These are phyloP conservation scores for Aspergillus terreus DNA, from an alignment of 2,329 filamentous ascomycete species.

Conservation along the genomic window DNA sequence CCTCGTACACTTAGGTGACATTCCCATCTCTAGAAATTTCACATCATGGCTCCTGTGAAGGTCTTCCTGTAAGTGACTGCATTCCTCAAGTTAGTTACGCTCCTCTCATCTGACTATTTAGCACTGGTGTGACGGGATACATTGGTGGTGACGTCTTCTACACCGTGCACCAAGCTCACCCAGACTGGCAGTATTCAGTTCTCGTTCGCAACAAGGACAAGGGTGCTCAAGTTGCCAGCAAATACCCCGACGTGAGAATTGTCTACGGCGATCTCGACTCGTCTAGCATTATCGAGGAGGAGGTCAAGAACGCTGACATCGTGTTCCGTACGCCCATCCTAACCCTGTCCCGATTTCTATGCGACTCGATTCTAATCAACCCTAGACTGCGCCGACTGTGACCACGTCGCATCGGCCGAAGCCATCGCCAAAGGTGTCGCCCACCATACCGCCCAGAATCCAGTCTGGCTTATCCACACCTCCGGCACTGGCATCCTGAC, in stretches of 20 bases:
- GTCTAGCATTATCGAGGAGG: slow-evolving; percentile 37
- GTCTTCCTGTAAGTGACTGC: slow-evolving; percentile 28
- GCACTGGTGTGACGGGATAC: slow-evolving; percentile 52
- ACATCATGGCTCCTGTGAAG: slow-evolving; percentile 26
- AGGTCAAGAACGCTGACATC: slow-evolving; percentile 46
- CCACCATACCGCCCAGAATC: slow-evolving; percentile 31
- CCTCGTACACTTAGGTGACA: neutral
- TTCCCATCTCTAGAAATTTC: neutral
- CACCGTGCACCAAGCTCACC: slow-evolving; percentile 42
- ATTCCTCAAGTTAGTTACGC: slow-evolving; percentile 5
- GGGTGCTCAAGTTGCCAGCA: slow-evolving; percentile 34
- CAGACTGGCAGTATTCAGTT: slow-evolving; percentile 44
- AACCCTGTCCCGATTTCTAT: neutral
- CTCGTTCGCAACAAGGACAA: slow-evolving; percentile 45
- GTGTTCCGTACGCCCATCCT: slow-evolving; percentile 35
- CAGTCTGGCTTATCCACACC: slow-evolving; percentile 43
- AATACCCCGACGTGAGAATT: slow-evolving; percentile 40
- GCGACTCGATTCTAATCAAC: slow-evolving; percentile 1
- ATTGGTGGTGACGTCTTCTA: slow-evolving; percentile 53
- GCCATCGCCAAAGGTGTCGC: slow-evolving; percentile 40
- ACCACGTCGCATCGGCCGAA: slow-evolving; percentile 40
- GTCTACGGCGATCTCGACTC: slow-evolving; percentile 44
- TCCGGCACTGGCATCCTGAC: slow-evolving; percentile 44
- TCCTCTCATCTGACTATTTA: slow-evolving; percentile 16
- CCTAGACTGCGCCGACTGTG: slow-evolving; percentile 41